Evolutionary conservation across 176 grass and related monocot genomes (phyloP), one percentile per base, ranked within the genome.

Genomic region (Juncus inflexus): DNA sequence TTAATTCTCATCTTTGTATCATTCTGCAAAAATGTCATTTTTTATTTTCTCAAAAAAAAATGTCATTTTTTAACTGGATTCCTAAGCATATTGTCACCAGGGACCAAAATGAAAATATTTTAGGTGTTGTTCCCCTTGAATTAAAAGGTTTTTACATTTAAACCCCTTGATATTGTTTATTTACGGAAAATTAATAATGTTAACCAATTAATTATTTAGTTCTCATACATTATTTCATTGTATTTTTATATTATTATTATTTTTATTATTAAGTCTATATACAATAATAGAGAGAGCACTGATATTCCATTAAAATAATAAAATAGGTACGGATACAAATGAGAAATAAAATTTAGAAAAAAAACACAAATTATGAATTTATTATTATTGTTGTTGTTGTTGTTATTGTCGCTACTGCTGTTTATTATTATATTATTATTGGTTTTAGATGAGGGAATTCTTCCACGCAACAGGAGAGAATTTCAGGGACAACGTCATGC

Each of bases 91-190:
- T 96, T 79, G 79, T 91, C 55, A 87, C 92, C 73, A 85, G 79
- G 41, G 92, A 91, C 9, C 79, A 89, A 66, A 74, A 81, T 66
- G 66, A 72, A 81, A 79, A 75, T 77, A 63, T 89, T 56, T 56
- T 91, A 72, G 92, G 92, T 77, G 92, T 91, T 81, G 87, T 96
- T 86, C 92, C 92, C 3, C 87, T 96, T 89, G 91, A 96, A 78
- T 77, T 91, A 56, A 96, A 96, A 89, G 91, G 92, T 87, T 96
- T n/a, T n/a, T n/a, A n/a, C n/a, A n/a, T n/a, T n/a, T n/a, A n/a
- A n/a, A n/a, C 63, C 57, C 5, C 50, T 62, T 50, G 42, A 60
- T 85, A 7, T 67, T 68, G 50, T 68, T 2, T 14, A 7, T 9
- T 40, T 50, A 15, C 3, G 5, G 13, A 5, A 15, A 10, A 35